phyloP scores from a whole-genome alignment of 345 rosid genomes.

The Linum lewisii region DNA sequence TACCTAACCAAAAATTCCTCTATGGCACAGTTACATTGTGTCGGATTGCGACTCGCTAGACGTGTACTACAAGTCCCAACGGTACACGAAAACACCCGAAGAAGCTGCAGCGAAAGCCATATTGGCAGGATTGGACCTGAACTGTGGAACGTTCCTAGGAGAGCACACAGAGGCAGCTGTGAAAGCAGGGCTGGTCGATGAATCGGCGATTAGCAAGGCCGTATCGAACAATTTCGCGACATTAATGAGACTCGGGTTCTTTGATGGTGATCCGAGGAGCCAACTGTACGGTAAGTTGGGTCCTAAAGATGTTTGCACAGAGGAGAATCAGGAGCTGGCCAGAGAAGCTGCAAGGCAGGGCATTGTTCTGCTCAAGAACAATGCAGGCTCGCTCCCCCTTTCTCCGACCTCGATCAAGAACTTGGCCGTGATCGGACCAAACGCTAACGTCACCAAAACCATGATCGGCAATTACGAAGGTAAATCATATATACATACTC shows the following conservation, averaged over 20 bases:
- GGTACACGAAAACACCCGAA: conserved; percentile 74
- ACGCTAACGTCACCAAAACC: conserved; percentile 80
- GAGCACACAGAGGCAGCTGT: conserved; percentile 76
- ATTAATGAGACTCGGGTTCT: conserved; percentile 84
- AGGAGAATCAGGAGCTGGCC: conserved; percentile 60
- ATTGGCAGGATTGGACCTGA: conserved; percentile 69
- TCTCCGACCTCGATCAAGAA: conserved; percentile 41
- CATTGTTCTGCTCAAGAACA: conserved; percentile 78
- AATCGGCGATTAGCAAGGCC: conserved; percentile 47
- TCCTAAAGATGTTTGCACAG: conserved; percentile 73
- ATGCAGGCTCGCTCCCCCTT: conserved; percentile 50
- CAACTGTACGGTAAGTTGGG: conserved; percentile 65
- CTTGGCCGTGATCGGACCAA: conserved; percentile 86
- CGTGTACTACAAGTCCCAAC: conserved; percentile 47
- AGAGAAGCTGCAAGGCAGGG: conserved; percentile 92
- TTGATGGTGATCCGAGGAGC: conserved; percentile 77
- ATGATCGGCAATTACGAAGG: conserved; percentile 99
- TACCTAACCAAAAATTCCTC: not conserved
- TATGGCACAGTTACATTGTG: conserved; percentile 70
- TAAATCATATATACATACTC: too few species aligned
- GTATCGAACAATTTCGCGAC: conserved; percentile 75
- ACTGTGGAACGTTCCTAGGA: conserved; percentile 73
- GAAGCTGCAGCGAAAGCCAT: conserved; percentile 84
- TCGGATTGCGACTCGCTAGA: conserved; percentile 87
- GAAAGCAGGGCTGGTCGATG: conserved; percentile 49